phyloP scores from a whole-genome alignment of 768 basidiomycete species.

The Mycena venus region DNA sequence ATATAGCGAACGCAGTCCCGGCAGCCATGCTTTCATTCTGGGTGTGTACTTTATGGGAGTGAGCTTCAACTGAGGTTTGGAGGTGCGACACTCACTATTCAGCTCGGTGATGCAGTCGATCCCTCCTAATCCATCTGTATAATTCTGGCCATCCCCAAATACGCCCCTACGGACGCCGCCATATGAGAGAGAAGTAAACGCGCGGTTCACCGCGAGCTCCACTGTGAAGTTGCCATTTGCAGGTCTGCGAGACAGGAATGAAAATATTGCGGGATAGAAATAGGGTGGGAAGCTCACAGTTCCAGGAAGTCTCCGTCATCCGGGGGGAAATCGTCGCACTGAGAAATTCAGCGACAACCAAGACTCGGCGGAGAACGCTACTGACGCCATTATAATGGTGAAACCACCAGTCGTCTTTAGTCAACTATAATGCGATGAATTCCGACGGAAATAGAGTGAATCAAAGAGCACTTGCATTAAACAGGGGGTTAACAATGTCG shows the following conservation, averaged over 20 bases:
- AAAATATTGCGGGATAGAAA: neutral
- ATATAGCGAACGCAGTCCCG: slow-evolving; percentile 62
- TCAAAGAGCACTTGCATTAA: slow-evolving; percentile 38
- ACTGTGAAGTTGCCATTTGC: slow-evolving; percentile 57
- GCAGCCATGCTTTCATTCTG: slow-evolving; percentile 61
- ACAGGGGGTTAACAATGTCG: slow-evolving; percentile 50
- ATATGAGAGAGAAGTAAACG: slow-evolving; percentile 55
- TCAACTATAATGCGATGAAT: slow-evolving; percentile 39
- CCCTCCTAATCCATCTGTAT: slow-evolving; percentile 43
- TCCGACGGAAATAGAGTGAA: neutral
- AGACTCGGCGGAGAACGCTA: neutral
- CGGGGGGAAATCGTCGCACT: slow-evolving; percentile 64
- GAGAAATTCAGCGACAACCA: neutral
- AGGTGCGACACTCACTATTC: slow-evolving; percentile 47
- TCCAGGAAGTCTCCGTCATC: slow-evolving; percentile 57
- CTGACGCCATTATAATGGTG: slow-evolving; percentile 54
- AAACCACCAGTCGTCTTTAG: slow-evolving; percentile 56
- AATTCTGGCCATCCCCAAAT: slow-evolving; percentile 52
- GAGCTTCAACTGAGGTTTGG: neutral
- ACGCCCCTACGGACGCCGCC: slow-evolving; percentile 38
- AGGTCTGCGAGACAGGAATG: slow-evolving; percentile 43
- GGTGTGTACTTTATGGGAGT: slow-evolving; percentile 52
- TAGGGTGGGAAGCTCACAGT: slow-evolving; percentile 44
- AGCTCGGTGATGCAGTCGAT: slow-evolving; percentile 50
- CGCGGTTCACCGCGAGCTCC: slow-evolving; percentile 57